Base-by-base conservation (phyloP, 2,329 filamentous ascomycete genomes). In the Beauveria sp. region DNA sequence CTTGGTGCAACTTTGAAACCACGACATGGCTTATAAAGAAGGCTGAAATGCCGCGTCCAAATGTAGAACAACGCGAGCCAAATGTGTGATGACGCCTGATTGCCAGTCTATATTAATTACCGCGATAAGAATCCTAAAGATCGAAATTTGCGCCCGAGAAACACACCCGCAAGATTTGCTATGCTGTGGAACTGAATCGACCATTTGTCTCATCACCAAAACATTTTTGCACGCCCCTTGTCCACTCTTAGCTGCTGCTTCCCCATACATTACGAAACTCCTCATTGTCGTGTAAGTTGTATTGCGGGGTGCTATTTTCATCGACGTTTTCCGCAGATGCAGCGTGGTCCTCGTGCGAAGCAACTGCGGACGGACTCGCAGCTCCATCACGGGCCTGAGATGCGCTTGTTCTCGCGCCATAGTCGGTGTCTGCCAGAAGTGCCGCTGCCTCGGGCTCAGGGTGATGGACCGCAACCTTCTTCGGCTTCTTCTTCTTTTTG, bases 261-360 rank as follows among this genome's bases (percentile, higher is more conserved):
- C 68, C 71, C 78, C 78, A 80, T n/a, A 79, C 76, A 63, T 80
- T 80, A 22, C 71, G 70, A 63, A 79, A 80, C 61, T 77, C 78
- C 3, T 79, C 77, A 30, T 70, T 70, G 20, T 75, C 72, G n/a
- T 71, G 65, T 2, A 74, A 68, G 28, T 68, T 66, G 54, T 73
- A 75, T 43, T 61, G 65, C 22, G 68, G 63, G 4, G 48, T 24
- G 46, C 61, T 53, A 24, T 62, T 63, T 8, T 62, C 62, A 44
- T 56, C 63, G 52, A 46, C 62, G 51, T 41, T 52, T 52, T 54
- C 37, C 59, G 43, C 58, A 65, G 65, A 26, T 61, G 41, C 26
- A 64, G 7, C 30, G 26, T 41, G 53, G 26, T 43, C 40, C 24
- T 43, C 10, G 6, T 48, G 51, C 20, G 26, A 4, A 16, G 43